Conservation (phyloP, 805 yeast genomes). For the Schizosaccharomyces osmophilus region DNA sequence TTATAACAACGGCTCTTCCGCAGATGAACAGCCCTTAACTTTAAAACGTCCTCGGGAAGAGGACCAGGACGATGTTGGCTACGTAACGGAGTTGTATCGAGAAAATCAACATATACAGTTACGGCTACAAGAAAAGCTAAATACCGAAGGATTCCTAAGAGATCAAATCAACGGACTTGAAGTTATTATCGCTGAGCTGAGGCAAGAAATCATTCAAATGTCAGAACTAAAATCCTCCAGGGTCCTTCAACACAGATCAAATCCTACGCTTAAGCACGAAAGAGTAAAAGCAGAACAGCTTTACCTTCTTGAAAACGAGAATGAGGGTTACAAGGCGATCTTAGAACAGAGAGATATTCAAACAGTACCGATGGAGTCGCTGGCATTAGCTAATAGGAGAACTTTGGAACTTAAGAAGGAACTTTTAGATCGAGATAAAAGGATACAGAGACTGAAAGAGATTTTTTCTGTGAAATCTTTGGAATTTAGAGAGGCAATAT, state of each 20-base stretch:
- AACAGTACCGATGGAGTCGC: slow-evolving; percentile 32
- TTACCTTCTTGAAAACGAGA: slow-evolving; percentile 31
- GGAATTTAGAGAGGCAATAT: slow-evolving; percentile 44
- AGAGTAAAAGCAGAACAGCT: slow-evolving; percentile 29
- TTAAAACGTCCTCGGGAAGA: background rate
- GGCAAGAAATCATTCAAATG: background rate
- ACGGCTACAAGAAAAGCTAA: slow-evolving; percentile 7
- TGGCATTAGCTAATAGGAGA: slow-evolving; percentile 37
- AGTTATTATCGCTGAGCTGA: background rate
- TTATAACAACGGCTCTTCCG: slow-evolving; percentile 11
- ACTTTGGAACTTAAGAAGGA: slow-evolving; percentile 23
- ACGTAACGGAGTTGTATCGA: background rate
- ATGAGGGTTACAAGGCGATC: slow-evolving; percentile 24
- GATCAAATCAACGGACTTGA: background rate
- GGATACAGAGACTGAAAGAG: slow-evolving; percentile 24
- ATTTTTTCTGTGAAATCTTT: slow-evolving; percentile 40
- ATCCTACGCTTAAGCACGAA: slow-evolving; percentile 42
- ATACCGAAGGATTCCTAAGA: slow-evolving; percentile 12
- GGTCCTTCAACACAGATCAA: slow-evolving; percentile 37
- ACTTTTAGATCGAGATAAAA: slow-evolving; percentile 26
- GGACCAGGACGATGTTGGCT: background rate
- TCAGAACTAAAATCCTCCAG: slow-evolving; percentile 18
- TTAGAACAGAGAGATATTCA: slow-evolving; percentile 6
- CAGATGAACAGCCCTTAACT: background rate
- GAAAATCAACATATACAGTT: slow-evolving; percentile 5